A percentile compares a stretch with the other conserved stretches of the same genome.
Conservation (phyloP, 768 basidiomycete genomes). For the Lentinula sp. region DNA sequence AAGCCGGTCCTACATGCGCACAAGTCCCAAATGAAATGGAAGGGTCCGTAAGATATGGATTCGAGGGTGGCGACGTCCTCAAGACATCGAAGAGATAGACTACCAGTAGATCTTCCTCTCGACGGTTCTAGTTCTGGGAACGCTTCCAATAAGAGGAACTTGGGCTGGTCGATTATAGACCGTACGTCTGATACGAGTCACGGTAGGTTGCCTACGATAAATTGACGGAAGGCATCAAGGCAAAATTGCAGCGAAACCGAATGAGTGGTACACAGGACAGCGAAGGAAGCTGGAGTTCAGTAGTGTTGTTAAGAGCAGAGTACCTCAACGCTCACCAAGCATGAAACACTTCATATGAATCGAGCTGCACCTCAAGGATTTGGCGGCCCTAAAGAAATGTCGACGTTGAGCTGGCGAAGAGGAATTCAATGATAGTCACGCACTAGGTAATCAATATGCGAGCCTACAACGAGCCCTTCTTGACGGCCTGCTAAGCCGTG, state of each 20-base stretch:
- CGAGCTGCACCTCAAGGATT: constrained; percentile 78
- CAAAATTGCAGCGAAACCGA: too few relatives aligned
- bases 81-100: not conserved
- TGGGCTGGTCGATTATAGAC: constrained; percentile 45
- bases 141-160: constrained; percentile 19
- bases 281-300: not conserved
- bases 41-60: not conserved
- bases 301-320: not conserved
- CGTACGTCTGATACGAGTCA: constrained; percentile 73
- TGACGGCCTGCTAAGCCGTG: constrained; percentile 55
- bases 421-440: constrained; percentile 20
- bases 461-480: constrained; percentile 78
- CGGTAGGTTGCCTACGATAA: constrained; percentile 57
- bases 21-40: not conserved
- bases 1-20: not conserved
- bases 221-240: too few relatives aligned
- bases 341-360: constrained; percentile 59
- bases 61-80: not conserved
- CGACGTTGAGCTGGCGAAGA: not conserved
- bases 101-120: constrained; percentile 77
- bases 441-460: constrained; percentile 66
- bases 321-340: constrained; percentile 42
- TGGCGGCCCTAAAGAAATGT: constrained; percentile 60
- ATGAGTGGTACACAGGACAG: not conserved
- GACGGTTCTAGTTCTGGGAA: constrained; percentile 48